phyloP scores from a whole-genome alignment of 2,329 filamentous ascomycete species.

The Aureobasidium zeae region DNA sequence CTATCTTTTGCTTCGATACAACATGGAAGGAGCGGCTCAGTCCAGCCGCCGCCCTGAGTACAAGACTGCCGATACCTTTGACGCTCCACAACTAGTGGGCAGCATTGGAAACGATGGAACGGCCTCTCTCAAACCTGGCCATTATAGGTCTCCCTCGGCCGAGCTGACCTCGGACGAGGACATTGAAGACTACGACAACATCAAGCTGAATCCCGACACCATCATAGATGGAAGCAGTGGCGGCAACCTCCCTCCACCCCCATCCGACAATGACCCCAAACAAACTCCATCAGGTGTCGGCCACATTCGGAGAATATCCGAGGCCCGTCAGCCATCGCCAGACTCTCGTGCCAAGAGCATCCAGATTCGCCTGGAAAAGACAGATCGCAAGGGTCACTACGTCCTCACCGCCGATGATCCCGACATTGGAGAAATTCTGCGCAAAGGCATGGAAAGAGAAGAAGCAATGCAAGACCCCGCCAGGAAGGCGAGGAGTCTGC shows the following conservation, averaged over 20 bases:
- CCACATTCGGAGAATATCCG: conserved; percentile 14
- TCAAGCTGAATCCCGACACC: conserved; percentile 30
- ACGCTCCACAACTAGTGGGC: conserved; percentile 20
- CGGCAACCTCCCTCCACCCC: conserved; percentile 1
- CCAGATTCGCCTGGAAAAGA: conserved; percentile 39
- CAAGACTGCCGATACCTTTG: conserved; percentile 20
- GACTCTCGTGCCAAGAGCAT: conserved; percentile 31
- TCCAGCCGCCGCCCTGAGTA: conserved; percentile 16
- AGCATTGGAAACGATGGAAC: conserved; percentile 19
- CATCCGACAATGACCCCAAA: conserved; percentile 1
- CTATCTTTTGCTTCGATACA: not conserved
- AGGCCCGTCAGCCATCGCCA: conserved; percentile 12
- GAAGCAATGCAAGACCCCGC: conserved; percentile 25
- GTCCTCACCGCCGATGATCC: conserved; percentile 43
- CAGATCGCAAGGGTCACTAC: conserved; percentile 38
- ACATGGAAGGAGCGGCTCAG: not conserved
- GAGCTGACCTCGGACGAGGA: conserved; percentile 24
- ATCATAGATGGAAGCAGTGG: conserved; percentile 27
- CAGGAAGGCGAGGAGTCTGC: conserved; percentile 33
- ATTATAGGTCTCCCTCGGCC: conserved; percentile 1
- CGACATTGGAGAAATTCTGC: conserved; percentile 39
- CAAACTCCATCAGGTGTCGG: conserved; percentile 3
- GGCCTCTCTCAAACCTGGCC: conserved; percentile 18
- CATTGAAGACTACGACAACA: conserved; percentile 35
- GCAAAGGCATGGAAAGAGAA: conserved; percentile 36